Percentiles rank a stretch among this genome's conserved stretches.
phyloP scores from a whole-genome alignment of 768 basidiomycete species.

The Cystofilobasidium bisporidii region DNA sequence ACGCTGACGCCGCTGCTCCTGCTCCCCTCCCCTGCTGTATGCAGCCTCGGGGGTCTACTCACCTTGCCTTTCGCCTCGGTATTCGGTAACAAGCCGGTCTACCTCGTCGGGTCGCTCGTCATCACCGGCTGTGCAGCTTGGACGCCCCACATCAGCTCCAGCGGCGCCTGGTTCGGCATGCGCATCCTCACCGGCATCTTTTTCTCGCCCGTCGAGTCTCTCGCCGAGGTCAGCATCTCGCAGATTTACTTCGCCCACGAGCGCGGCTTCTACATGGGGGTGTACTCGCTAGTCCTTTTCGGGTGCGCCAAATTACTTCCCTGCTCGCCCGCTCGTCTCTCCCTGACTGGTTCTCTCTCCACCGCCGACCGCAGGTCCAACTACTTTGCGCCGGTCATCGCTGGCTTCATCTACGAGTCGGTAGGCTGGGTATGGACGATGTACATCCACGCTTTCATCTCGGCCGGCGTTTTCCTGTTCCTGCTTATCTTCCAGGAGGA shows the following conservation, averaged over 20 bases:
- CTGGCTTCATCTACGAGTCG: conserved; percentile 2
- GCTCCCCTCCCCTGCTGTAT: no score
- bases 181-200: background rate
- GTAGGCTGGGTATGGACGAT: background rate
- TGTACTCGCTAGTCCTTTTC: background rate
- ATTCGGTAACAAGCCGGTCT: background rate
- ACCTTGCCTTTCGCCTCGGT: background rate
- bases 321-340: background rate
- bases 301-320: background rate
- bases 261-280: background rate
- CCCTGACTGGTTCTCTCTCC: background rate
- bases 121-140: background rate
- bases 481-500: background rate
- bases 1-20: no score
- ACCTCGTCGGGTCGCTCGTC: background rate
- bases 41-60: background rate
- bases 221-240: conserved; percentile 3
- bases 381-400: conserved; percentile 1
- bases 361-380: background rate
- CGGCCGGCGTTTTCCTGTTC: background rate
- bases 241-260: conserved; percentile 2
- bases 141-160: background rate
- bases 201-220: background rate
- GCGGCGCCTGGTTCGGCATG: background rate
- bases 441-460: background rate